Base-by-base conservation (phyloP, 192 early-diverging fungal species). In the Kickxella alabastrina region DNA sequence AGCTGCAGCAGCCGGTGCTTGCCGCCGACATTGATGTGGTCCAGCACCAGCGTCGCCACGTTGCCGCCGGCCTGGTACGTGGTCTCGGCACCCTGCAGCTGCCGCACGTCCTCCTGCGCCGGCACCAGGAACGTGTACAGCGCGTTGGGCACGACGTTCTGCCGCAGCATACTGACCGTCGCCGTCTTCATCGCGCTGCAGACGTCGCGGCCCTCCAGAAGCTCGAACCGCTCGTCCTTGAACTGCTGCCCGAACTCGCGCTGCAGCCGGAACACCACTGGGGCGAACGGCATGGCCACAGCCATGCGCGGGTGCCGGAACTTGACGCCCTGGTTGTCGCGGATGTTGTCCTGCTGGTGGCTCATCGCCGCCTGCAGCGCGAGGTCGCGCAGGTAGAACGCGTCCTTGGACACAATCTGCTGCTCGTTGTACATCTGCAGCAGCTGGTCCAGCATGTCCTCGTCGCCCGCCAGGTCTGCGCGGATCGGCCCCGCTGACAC, bases 331-430 rank as follows among this genome's bases (percentile, higher is more conserved):
- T 62, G 70, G 39, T 71, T 65, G 54, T 90, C 85, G 23, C 75
- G 71, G 46, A 88, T 80, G 37, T 80, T 48, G 6, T 41, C 62
- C 36, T 87, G 80, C 62, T 87, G 85, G 50, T 82, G 80, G 49
- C 52, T 80, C 54, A 90, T 79, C 35, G 81, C 80, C 41, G 86
- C 87, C 52, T 85, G 86, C 34, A 90, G 75, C 9, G 88, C 75
- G 42, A 88, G 63, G 39, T 90, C 88, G 17, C 88, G 80, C 43
- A 88, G 72, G 28, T 81, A 86, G 56, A 88, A 88, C 14, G 80
- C 85, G 43, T 88, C 87, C 57, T 65, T 70, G 3, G 86, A 86
- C 41, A 82, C 73, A 23, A 84, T 82, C 54, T 90, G 88, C 36
- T 80, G 75, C 43, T 87, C 85, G 62, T 88, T 86, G 54, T 87